These are phyloP conservation scores for Piper longum DNA, from an alignment of 164 flowering plant species.

Conservation along the genomic window DNA sequence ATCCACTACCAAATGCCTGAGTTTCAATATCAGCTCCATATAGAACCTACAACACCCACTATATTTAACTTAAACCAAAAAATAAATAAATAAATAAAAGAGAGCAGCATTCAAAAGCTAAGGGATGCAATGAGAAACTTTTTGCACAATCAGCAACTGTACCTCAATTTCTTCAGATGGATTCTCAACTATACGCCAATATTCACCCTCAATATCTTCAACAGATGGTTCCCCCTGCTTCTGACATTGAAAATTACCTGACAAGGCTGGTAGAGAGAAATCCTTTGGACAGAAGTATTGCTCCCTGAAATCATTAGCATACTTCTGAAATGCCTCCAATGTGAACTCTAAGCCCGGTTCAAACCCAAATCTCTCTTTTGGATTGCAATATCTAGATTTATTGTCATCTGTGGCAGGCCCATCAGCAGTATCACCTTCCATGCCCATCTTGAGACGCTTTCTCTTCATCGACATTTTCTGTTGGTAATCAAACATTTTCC, in stretches of 20 bases:
- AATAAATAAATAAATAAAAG: neutral
- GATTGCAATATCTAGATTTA: constrained; percentile 15
- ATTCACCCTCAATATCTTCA: constrained; percentile 69
- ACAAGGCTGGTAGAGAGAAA: constrained; percentile 1
- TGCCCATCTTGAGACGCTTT: constrained; percentile 36
- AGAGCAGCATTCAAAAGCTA: neutral
- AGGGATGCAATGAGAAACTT: neutral
- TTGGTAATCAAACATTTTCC: constrained; percentile 18
- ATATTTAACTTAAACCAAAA: neutral
- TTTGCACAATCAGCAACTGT: constrained; percentile 2
- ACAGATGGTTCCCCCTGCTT: constrained; percentile 44
- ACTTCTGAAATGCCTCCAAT: constrained; percentile 56
- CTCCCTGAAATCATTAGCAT: constrained; percentile 70
- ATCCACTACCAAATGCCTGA: constrained; percentile 47
- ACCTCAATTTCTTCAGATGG: constrained; percentile 82
- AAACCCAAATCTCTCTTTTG: constrained; percentile 50
- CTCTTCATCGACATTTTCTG: constrained; percentile 34
- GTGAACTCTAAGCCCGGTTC: constrained; percentile 87
- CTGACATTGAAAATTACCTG: constrained; percentile 10
- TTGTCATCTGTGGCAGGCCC: constrained; percentile 12
- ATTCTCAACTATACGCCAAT: constrained; percentile 60
- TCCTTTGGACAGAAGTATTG: constrained; percentile 45
- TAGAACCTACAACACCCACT: constrained; percentile 38
- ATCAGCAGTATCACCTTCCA: constrained; percentile 18
- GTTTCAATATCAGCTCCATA: constrained; percentile 37